phyloP scores from a whole-genome alignment of 2,329 filamentous ascomycete species.

The Aspergillus pseudotamarii region DNA sequence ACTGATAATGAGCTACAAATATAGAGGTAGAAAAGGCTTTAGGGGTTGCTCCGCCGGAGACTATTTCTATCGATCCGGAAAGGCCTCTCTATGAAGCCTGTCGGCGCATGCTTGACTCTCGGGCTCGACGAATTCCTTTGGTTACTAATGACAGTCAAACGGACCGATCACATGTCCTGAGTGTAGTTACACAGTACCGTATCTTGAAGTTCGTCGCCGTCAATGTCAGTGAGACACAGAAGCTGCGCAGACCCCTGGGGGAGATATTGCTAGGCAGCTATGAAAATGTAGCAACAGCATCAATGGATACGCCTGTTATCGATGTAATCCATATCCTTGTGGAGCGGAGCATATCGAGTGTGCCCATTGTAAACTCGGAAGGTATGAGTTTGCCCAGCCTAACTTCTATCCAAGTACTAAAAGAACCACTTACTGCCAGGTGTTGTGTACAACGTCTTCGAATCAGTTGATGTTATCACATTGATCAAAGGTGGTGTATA shows the following conservation, averaged over 20 bases:
- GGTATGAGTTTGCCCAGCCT: conserved; percentile 38
- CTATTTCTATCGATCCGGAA: conserved; percentile 91
- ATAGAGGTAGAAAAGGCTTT: conserved; percentile 94
- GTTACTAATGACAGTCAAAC: conserved; percentile 96
- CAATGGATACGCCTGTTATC: conserved; percentile 88
- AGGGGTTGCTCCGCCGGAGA: conserved; percentile 87
- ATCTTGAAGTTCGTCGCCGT: conserved; percentile 99
- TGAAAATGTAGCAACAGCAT: conserved; percentile 74
- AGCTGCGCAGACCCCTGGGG: conserved; percentile 81
- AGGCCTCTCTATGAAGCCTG: conserved; percentile 93
- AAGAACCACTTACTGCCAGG: conserved; percentile 42
- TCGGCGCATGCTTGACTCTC: conserved; percentile 88
- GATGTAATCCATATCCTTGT: conserved; percentile 95
- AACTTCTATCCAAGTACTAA: not conserved
- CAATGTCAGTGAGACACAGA: conserved; percentile 85
- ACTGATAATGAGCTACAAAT: conserved; percentile 7
- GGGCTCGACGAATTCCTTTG: conserved; percentile 88
- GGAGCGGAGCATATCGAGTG: conserved; percentile 87
- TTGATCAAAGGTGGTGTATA: conserved; percentile 93
- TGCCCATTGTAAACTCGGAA: conserved; percentile 85
- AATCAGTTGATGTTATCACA: conserved; percentile 94
- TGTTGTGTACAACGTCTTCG: conserved; percentile 89
- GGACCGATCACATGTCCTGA: conserved; percentile 86
- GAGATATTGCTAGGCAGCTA: conserved; percentile 89
- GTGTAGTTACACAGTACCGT: conserved; percentile 95